Evolutionary conservation across 225 moss, liverwort and hornwort species (phyloP), one percentile per base, ranked within the genome.

Genomic region (Pseudisothecium myosuroides): DNA sequence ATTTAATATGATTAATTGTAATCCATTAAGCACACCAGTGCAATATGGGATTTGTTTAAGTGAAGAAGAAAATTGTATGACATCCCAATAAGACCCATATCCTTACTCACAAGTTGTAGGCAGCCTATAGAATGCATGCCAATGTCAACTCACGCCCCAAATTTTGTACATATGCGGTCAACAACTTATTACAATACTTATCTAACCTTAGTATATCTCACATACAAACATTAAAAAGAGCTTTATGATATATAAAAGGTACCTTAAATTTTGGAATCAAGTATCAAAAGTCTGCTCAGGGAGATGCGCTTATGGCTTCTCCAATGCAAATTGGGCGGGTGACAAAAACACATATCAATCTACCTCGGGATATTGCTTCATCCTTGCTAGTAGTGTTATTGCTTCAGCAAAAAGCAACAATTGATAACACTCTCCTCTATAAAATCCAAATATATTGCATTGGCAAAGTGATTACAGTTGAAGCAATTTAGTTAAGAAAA

Each of bases 1-100:
- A 17, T 47, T 29, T 18, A 74, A 47, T 6, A 47, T 74, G 11
- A 3, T 18, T 10, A 29, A 74, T 55, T 47, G 18, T 45, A 74
- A 47, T 8, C 11, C 11, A 7, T 10, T 31, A 19, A 17, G 31
- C 1, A 74, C 6, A 11, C 6, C 6, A 2, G 19, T 47, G 47
- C 4, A 17, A 47, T 29, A 0, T 29, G 2, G 17, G 0, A 45
- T 10, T 29, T 0, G 4, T 17, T 45, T 45, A 73, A 73, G 3
- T 29, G 29, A 28, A 45, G 17, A 73, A 10, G 6, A 72, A 43
- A 43, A n/a, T n/a, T n/a, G 24, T 28, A 16, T 2, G 6, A 28
- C 28, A 17, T 29, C 10, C 1, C 3, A 73, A 5, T 6, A 45
- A 29, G 9, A 73, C 0, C 47, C 9, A 47, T 31, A 31, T 47